Conservation (phyloP, 768 basidiomycete species). For the Ramaria sp. region DNA sequence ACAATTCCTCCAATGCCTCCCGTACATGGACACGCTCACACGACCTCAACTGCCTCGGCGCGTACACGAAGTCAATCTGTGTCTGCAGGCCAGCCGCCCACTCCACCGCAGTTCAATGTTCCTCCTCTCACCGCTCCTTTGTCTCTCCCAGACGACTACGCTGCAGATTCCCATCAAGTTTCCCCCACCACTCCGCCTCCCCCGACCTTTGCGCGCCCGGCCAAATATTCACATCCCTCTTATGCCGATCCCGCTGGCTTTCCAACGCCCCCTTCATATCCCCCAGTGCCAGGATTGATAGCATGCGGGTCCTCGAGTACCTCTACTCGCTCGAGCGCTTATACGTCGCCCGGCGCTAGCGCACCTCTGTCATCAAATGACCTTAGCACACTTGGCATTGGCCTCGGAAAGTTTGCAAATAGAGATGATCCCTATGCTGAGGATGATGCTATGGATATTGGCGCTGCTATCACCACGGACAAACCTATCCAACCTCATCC, state of each 20-base stretch:
- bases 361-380: conserved; percentile 22
- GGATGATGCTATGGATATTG: conserved; percentile 35
- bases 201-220: conserved; percentile 30
- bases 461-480: conserved; percentile 55
- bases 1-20: background rate
- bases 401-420: conserved; percentile 61
- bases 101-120: background rate
- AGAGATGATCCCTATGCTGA: conserved; percentile 26
- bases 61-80: conserved; percentile 8
- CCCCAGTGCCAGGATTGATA: conserved; percentile 29
- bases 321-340: conserved; percentile 68
- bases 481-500: conserved; percentile 35
- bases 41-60: conserved; percentile 1
- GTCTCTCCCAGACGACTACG: conserved; percentile 1
- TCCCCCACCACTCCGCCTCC: conserved; percentile 11
- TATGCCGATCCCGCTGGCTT: conserved; percentile 66
- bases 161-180: background rate
- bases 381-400: conserved; percentile 26
- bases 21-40: background rate
- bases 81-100: background rate
- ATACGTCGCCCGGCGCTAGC: conserved; percentile 56
- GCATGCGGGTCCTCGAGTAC: conserved; percentile 51
- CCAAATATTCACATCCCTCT: conserved; percentile 41
- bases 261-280: conserved; percentile 33
- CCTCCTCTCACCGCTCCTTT: background rate